phyloP scores from a whole-genome alignment of 305 asterid species.

The Coffea humblotiana region DNA sequence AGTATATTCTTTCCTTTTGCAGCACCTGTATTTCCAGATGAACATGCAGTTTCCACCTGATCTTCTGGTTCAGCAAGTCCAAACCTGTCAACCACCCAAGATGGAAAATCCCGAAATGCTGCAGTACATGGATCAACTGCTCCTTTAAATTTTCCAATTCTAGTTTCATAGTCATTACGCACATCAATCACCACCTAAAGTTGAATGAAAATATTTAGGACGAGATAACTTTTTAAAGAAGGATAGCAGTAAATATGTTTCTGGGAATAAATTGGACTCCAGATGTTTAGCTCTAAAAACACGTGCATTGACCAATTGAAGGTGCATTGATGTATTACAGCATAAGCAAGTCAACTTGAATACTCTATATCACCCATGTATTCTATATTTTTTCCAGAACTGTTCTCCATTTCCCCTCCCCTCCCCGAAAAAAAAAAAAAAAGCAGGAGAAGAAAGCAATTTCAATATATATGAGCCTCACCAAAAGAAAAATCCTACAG shows the following conservation, averaged over 20 bases:
- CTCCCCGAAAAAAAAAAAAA: too few relatives aligned
- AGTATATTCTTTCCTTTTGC: slow-evolving; percentile 46
- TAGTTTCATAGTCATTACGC: slow-evolving; percentile 90
- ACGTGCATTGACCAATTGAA: background rate
- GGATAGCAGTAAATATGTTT: background rate
- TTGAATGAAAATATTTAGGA: slow-evolving; percentile 1
- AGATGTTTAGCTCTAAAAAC: background rate
- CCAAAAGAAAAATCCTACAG: background rate
- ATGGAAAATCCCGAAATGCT: slow-evolving; percentile 85
- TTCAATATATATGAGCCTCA: background rate
- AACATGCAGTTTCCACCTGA: slow-evolving; percentile 28
- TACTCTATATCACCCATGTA: background rate
- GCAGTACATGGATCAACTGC: slow-evolving; percentile 91
- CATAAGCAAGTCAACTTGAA: background rate
- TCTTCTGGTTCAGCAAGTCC: slow-evolving; percentile 37
- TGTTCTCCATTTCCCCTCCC: background rate
- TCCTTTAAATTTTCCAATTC: slow-evolving; percentile 86
- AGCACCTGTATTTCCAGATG: slow-evolving; percentile 30
- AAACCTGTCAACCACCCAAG: slow-evolving; percentile 74
- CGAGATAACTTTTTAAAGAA: background rate
- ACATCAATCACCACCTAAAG: slow-evolving; percentile 85
- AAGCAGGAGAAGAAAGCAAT: background rate
- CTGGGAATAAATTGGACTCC: background rate
- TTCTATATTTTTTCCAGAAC: background rate
- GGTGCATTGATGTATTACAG: background rate